A percentile compares a stretch with the other conserved stretches of the same genome.
Conservation (phyloP, 371 early-diverging fungal species). For the Choanephora cucurbitarum region DNA sequence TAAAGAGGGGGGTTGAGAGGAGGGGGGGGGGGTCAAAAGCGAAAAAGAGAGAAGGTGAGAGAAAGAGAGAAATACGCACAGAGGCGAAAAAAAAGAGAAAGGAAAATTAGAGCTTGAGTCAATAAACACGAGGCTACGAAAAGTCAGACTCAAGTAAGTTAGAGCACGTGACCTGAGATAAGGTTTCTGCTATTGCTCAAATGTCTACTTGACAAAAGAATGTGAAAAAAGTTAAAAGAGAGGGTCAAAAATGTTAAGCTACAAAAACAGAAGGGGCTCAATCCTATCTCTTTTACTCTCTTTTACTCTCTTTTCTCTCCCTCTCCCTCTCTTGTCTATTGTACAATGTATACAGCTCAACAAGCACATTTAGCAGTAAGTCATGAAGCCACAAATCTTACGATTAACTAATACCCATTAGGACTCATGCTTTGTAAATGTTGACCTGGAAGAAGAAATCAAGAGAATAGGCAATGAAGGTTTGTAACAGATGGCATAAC, state of each 20-base stretch:
- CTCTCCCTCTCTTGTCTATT: neutral
- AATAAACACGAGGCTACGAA: neutral
- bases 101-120: neutral
- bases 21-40: neutral
- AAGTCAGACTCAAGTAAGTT: neutral
- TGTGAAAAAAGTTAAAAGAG: too few relatives aligned
- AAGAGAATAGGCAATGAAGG: constrained; percentile 16
- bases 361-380: constrained; percentile 9
- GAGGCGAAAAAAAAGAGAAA: constrained; percentile 1
- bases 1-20: neutral
- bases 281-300: neutral
- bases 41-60: neutral
- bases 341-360: constrained; percentile 13
- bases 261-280: constrained; percentile 9
- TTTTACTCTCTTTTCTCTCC: constrained; percentile 8
- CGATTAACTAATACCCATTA: neutral
- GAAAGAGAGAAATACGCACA: too few relatives aligned
- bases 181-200: too few relatives aligned
- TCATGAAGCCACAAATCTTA: neutral
- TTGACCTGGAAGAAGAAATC: constrained; percentile 18
- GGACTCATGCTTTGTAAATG: constrained; percentile 26
- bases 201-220: constrained; percentile 2
- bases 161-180: neutral
- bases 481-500: neutral
- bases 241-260: constrained; percentile 19